Conservation (phyloP, 1,139 yeast species). For the Arxiozyma slooffiae region DNA sequence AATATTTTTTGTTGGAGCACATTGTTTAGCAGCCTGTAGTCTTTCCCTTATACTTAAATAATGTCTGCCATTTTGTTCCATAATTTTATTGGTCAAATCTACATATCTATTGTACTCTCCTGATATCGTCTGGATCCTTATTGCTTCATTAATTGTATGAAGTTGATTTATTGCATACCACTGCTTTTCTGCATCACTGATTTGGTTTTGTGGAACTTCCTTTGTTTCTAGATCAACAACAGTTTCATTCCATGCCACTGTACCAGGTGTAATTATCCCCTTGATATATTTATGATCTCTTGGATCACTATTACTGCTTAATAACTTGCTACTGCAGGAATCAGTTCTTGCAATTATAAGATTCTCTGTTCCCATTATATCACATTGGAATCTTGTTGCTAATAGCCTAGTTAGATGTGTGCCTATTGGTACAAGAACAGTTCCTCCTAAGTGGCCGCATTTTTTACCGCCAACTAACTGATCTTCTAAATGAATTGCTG, state of each 20-base stretch:
- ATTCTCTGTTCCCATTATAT: slow-evolving; percentile 51
- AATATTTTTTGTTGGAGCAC: slow-evolving; percentile 31
- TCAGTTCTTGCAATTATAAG: slow-evolving; percentile 53
- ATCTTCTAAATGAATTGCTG: slow-evolving; percentile 56
- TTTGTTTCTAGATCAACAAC: slow-evolving; percentile 36
- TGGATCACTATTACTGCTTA: slow-evolving; percentile 48
- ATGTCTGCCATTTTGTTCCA: slow-evolving; percentile 5
- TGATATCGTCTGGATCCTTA: slow-evolving; percentile 21
- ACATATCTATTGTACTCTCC: slow-evolving; percentile 12
- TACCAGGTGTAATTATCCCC: slow-evolving; percentile 37
- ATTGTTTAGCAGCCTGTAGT: slow-evolving; percentile 27
- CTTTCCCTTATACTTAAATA: slow-evolving; percentile 22
- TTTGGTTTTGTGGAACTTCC: slow-evolving; percentile 27
- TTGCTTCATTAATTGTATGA: slow-evolving; percentile 44
- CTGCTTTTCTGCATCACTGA: slow-evolving; percentile 35
- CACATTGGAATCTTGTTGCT: slow-evolving; percentile 58
- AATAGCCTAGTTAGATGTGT: slow-evolving; percentile 47
- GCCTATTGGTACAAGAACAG: slow-evolving; percentile 52
- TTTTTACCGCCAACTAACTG: slow-evolving; percentile 58
- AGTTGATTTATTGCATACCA: slow-evolving; percentile 40
- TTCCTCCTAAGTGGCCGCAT: slow-evolving; percentile 57
- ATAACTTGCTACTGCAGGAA: slow-evolving; percentile 46
- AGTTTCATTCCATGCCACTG: slow-evolving; percentile 40
- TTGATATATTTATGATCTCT: slow-evolving; percentile 46
- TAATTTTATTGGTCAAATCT: slow-evolving; percentile 6